These are phyloP conservation scores for Arthrobotrys musiformis DNA, from an alignment of 2,329 filamentous ascomycete species.

Conservation along the genomic window DNA sequence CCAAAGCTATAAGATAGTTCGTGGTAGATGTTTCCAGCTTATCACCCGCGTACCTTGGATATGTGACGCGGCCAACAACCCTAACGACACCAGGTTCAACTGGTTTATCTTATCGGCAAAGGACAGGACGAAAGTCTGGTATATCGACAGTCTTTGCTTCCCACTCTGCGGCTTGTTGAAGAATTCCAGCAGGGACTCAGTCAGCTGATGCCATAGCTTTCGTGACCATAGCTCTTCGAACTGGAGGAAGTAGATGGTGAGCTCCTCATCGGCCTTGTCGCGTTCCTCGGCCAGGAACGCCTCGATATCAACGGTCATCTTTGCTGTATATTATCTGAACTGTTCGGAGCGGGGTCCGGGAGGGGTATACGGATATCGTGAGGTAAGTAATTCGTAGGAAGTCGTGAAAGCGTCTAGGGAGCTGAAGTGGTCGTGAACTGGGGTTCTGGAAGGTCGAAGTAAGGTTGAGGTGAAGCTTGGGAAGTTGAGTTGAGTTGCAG, in stretches of 20 bases:
- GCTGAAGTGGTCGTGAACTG: slow-evolving; percentile 26
- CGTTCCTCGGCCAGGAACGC: slow-evolving; percentile 93
- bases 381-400: neutral
- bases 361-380: slow-evolving; percentile 5
- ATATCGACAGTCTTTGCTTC: slow-evolving; percentile 85
- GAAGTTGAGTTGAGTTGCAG: slow-evolving; percentile 25
- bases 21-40: neutral
- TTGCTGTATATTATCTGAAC: slow-evolving; percentile 42
- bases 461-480: slow-evolving; percentile 20
- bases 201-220: slow-evolving; percentile 99
- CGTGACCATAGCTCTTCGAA: slow-evolving; percentile 99
- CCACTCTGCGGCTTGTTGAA: slow-evolving; percentile 85
- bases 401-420: slow-evolving; percentile 4
- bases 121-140: slow-evolving; percentile 92
- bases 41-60: slow-evolving; percentile 72
- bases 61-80: slow-evolving; percentile 85
- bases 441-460: slow-evolving; percentile 21
- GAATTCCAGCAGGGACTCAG: slow-evolving; percentile 85
- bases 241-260: slow-evolving; percentile 85
- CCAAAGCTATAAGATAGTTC: neutral
- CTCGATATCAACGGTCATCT: slow-evolving; percentile 87
- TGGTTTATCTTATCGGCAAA: slow-evolving; percentile 99
- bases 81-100: slow-evolving; percentile 92
- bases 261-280: slow-evolving; percentile 84
- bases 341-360: neutral